phyloP scores from a whole-genome alignment of 306 rosid genomes.

The Gynostemma pentaphyllum region DNA sequence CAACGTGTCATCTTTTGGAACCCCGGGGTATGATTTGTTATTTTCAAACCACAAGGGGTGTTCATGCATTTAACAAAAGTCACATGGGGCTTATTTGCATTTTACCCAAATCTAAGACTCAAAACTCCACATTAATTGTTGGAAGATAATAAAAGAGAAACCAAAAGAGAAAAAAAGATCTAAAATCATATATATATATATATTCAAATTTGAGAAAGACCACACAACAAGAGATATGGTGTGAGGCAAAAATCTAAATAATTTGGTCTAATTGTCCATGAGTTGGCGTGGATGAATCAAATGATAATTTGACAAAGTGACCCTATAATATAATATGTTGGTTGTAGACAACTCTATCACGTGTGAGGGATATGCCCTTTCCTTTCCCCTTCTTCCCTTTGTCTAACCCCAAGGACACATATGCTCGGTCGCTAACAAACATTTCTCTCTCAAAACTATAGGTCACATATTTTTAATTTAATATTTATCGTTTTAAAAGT shows the following conservation, averaged over 20 bases:
- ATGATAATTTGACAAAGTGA: not conserved
- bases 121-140: too few species aligned
- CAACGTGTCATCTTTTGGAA: too few species aligned
- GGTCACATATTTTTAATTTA: too few species aligned
- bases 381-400: not conserved
- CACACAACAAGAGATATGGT: not conserved
- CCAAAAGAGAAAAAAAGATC: too few species aligned
- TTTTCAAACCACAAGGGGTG: too few species aligned
- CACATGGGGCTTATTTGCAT: too few species aligned
- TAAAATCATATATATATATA: too few species aligned
- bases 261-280: constrained; percentile 8
- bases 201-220: not conserved
- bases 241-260: constrained; percentile 1
- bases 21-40: too few species aligned
- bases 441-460: not conserved
- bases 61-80: too few species aligned
- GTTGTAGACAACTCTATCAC: constrained; percentile 3
- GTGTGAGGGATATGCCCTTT: constrained; percentile 12
- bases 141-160: too few species aligned
- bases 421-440: constrained; percentile 3
- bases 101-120: too few species aligned
- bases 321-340: not conserved
- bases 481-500: too few species aligned
- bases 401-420: constrained; percentile 9
- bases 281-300: constrained; percentile 10